Conservation (phyloP, 306 rosid species). For the Betula pendula region DNA sequence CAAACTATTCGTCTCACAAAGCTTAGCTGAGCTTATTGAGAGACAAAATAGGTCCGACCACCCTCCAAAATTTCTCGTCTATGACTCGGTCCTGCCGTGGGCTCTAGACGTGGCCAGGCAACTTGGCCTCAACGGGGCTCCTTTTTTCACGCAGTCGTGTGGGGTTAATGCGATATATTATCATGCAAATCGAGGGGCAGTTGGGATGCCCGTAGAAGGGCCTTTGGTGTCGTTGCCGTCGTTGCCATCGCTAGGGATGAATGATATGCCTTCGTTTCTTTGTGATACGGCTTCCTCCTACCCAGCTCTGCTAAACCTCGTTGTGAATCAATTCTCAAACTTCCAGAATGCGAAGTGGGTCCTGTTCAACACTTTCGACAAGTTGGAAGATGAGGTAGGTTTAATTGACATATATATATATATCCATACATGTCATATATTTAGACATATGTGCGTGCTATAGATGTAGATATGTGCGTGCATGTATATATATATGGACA, state of each 20-base stretch:
- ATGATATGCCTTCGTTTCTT: constrained; percentile 13
- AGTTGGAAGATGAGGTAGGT: constrained; percentile 25
- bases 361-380: background rate
- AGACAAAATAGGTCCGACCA: background rate
- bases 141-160: background rate
- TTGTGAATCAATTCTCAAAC: constrained; percentile 13
- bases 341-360: constrained; percentile 9
- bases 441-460: too few species aligned
- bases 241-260: constrained; percentile 11
- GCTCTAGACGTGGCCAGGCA: background rate
- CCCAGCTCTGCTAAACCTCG: background rate
- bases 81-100: background rate
- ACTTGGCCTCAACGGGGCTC: background rate
- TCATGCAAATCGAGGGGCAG: background rate
- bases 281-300: background rate
- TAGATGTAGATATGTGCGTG: too few species aligned
- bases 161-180: background rate
- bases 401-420: too few species aligned
- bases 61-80: background rate
- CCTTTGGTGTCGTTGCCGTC: constrained; percentile 5
- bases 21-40: background rate
- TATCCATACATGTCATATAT: too few species aligned
- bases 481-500: too few species aligned
- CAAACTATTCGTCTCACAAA: background rate
- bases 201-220: background rate